Evolutionary conservation across 2,329 filamentous ascomycete species (phyloP).

Genomic region (Chaetomium olivaceum): DNA sequence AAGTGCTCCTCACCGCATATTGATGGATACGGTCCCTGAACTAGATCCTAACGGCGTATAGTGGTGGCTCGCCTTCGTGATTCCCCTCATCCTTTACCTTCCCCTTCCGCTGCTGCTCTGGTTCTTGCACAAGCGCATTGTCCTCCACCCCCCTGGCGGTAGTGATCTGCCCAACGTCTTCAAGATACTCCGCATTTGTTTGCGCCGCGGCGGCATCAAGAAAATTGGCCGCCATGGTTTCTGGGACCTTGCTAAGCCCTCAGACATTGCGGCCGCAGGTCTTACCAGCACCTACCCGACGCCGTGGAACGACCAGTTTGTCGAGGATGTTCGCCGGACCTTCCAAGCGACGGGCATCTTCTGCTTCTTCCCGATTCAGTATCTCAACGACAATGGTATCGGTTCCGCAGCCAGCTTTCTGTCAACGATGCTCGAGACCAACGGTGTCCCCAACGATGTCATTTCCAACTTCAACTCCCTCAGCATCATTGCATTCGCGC

Average conservation of each 20-base stretch:
- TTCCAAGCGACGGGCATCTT: constrained; percentile 62
- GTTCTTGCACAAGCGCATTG: constrained; percentile 45
- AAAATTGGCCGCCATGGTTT: constrained; percentile 49
- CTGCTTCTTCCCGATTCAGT: constrained; percentile 52
- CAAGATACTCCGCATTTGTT: constrained; percentile 43
- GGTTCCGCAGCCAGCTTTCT: constrained; percentile 51
- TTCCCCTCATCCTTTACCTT: constrained; percentile 43
- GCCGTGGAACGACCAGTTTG: constrained; percentile 66
- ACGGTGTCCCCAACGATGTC: constrained; percentile 53
- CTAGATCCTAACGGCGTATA: constrained; percentile 6
- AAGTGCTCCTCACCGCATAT: constrained; percentile 12
- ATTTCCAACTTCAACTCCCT: constrained; percentile 53
- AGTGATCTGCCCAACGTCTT: constrained; percentile 49
- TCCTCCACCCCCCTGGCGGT: constrained; percentile 48
- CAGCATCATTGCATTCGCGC: constrained; percentile 49
- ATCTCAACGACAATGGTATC: constrained; percentile 51
- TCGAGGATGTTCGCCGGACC: constrained; percentile 64
- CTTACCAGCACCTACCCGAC: constrained; percentile 38
- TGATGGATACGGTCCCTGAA: too few species aligned
- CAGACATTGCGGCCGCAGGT: constrained; percentile 48
- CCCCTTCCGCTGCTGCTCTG: constrained; percentile 45
- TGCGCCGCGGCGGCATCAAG: constrained; percentile 44
- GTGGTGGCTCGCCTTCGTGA: constrained; percentile 50
- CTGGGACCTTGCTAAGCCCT: constrained; percentile 62
- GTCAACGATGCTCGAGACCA: constrained; percentile 49